Conservation (phyloP, 805 yeast genomes). For the Hanseniaspora pseudoguilliermondii region DNA sequence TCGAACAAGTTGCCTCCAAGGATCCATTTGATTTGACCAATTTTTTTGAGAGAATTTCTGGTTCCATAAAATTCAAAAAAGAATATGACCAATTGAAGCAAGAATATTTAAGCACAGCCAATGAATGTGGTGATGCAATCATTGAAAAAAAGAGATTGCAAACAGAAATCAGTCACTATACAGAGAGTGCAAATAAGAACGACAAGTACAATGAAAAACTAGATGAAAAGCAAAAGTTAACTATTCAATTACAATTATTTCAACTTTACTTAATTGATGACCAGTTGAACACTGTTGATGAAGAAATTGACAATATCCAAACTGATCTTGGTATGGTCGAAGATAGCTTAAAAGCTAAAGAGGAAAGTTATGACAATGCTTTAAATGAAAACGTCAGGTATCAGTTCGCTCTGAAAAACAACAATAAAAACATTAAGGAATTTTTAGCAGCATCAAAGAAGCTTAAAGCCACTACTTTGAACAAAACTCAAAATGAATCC, state of each 20-base stretch:
- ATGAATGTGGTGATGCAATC: constrained; percentile 48
- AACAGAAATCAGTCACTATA: constrained; percentile 65
- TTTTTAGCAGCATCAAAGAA: background rate
- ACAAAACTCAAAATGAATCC: background rate
- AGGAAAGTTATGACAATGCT: background rate
- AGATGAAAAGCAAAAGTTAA: constrained; percentile 35
- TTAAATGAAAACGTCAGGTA: background rate
- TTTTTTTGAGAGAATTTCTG: constrained; percentile 71
- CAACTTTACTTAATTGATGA: constrained; percentile 50
- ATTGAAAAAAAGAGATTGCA: constrained; percentile 57
- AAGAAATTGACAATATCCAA: constrained; percentile 16
- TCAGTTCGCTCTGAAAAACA: background rate
- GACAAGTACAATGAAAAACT: constrained; percentile 49
- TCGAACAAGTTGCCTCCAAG: constrained; percentile 83
- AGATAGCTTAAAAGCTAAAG: background rate
- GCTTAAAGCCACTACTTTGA: background rate
- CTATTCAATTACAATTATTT: constrained; percentile 45
- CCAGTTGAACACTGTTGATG: constrained; percentile 20
- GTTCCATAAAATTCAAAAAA: constrained; percentile 52
- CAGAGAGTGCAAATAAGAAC: constrained; percentile 61
- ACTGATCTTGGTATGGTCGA: constrained; percentile 6
- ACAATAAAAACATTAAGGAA: background rate
- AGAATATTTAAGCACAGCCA: constrained; percentile 53
- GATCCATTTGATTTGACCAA: constrained; percentile 61
- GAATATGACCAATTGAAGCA: constrained; percentile 58